phyloP scores from a whole-genome alignment of 805 yeast species.

The Teunomyces barrocoloradensis region DNA sequence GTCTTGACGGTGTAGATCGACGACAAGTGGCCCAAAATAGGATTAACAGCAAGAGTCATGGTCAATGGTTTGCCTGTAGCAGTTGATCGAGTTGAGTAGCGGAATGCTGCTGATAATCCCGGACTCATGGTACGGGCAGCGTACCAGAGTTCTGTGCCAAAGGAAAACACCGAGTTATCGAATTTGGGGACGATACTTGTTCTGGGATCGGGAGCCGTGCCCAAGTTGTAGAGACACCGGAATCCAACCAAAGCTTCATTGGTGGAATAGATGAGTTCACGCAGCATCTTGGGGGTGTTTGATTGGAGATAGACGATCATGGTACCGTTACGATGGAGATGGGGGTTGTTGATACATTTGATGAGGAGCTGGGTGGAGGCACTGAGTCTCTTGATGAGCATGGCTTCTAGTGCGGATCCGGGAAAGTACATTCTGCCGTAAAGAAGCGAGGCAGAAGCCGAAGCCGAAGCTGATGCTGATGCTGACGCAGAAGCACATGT shows the following conservation, averaged over 20 bases:
- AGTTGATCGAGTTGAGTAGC: slow-evolving; percentile 83
- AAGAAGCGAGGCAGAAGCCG: slow-evolving; percentile 39
- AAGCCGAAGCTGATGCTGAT: no score
- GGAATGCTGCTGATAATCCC: slow-evolving; percentile 78
- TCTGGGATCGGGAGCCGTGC: slow-evolving; percentile 13
- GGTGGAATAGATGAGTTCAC: slow-evolving; percentile 78
- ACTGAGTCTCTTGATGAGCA: slow-evolving; percentile 66
- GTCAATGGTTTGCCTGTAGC: slow-evolving; percentile 88
- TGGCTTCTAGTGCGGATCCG: slow-evolving; percentile 80
- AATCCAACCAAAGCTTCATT: slow-evolving; percentile 83
- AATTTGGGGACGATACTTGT: slow-evolving; percentile 31
- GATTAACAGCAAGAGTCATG: slow-evolving; percentile 82
- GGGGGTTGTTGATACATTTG: slow-evolving; percentile 72
- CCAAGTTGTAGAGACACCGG: slow-evolving; percentile 70
- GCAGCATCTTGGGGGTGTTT: slow-evolving; percentile 58
- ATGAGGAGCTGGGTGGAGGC: slow-evolving; percentile 61
- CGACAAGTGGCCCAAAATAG: slow-evolving; percentile 84
- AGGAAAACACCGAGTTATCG: slow-evolving; percentile 62
- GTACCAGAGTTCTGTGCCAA: slow-evolving; percentile 89
- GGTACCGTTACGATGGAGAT: slow-evolving; percentile 50
- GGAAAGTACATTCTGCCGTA: slow-evolving; percentile 92
- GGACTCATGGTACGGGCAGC: slow-evolving; percentile 84
- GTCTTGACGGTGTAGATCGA: slow-evolving; percentile 87
- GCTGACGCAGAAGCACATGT: no score
- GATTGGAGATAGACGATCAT: slow-evolving; percentile 71